Conservation (phyloP, 768 basidiomycete genomes). For the Naganishia kalamii region DNA sequence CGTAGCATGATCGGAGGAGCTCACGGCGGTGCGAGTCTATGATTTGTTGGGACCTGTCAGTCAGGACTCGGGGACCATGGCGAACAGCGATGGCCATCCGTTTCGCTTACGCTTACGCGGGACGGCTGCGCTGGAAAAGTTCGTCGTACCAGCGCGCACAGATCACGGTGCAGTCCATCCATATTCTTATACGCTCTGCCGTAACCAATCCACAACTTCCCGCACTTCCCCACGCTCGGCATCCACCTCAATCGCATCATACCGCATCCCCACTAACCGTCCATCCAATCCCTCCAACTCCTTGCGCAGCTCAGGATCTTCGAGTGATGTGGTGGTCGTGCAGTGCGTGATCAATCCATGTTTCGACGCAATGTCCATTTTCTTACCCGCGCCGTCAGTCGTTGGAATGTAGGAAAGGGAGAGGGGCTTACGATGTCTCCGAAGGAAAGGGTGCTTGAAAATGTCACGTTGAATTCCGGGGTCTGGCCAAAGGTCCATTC, state of each 20-base stretch:
- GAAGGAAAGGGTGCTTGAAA: conserved; percentile 48
- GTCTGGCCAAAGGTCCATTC: conserved; percentile 90
- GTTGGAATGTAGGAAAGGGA: neutral
- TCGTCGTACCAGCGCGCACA: too few relatives aligned
- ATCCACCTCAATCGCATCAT: neutral
- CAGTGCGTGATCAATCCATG: conserved; percentile 35
- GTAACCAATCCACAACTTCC: neutral
- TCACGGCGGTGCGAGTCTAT: too few relatives aligned
- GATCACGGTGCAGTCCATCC: neutral
- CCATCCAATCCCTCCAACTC: neutral
- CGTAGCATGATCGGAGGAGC: too few relatives aligned
- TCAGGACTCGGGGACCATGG: too few relatives aligned
- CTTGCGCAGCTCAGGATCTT: neutral
- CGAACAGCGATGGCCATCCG: too few relatives aligned
- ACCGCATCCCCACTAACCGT: neutral
- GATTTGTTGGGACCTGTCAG: too few relatives aligned
- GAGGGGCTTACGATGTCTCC: conserved; percentile 48
- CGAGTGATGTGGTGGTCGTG: neutral
- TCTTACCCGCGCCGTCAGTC: neutral
- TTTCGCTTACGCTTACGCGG: too few relatives aligned
- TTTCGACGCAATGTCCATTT: conserved; percentile 28
- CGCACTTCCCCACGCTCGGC: neutral
- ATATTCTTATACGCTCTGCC: neutral
- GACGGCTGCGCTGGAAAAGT: too few relatives aligned
- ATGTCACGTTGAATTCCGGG: conserved; percentile 74